Base-by-base conservation (phyloP, 2,329 filamentous ascomycete genomes). In the Trichophyton schoenleinii region DNA sequence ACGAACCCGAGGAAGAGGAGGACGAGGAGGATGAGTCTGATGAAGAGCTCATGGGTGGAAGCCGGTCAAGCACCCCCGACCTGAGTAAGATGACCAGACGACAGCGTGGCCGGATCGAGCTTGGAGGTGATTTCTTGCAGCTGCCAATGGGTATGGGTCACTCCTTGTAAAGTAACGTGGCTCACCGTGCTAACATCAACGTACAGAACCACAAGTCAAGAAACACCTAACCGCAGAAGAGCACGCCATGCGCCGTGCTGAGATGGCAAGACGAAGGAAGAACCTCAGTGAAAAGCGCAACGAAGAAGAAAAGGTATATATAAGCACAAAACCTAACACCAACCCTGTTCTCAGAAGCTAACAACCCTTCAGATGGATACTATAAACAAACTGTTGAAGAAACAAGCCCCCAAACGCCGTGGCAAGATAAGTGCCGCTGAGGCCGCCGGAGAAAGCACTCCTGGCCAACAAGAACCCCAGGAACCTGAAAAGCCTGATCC, bases 221-320 rank as follows among this genome's bases (percentile, higher is more conserved):
- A 87, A 88, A 68, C 83, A 87, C 66, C 76, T 89, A 57, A 88
- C 86, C 0, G 86, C 84, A 0, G 87, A 88, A 70, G 87, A 89
- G 68, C 84, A 87, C 69, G 84, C 84, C 55, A 87, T 88, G 82
- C 81, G 87, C 57, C 79, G 87, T 61, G 83, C 85, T 6, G 87
- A 89, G 70, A 89, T 89, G 86, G 87, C 87, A 7, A 77, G 87
- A 61, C 80, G 87, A 60, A 78, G 87, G 63, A 89, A 89, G 75
- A 88, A 89, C 65, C 77, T 89, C 36, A 87, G 83, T 62, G 87
- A 89, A 73, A 88, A 88, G 75, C 81, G 86, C n/a, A 87, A 88
- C 61, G 86, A 89, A 68, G 87, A 89, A 74, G 87, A 89, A 72
- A 89, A 89, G 80, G 83, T 85, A 69, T 34, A 18, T 28, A 18